Percentiles rank a stretch among this genome's conserved stretches.
phyloP scores from a whole-genome alignment of 139 green algal species.

The Chara braunii region DNA sequence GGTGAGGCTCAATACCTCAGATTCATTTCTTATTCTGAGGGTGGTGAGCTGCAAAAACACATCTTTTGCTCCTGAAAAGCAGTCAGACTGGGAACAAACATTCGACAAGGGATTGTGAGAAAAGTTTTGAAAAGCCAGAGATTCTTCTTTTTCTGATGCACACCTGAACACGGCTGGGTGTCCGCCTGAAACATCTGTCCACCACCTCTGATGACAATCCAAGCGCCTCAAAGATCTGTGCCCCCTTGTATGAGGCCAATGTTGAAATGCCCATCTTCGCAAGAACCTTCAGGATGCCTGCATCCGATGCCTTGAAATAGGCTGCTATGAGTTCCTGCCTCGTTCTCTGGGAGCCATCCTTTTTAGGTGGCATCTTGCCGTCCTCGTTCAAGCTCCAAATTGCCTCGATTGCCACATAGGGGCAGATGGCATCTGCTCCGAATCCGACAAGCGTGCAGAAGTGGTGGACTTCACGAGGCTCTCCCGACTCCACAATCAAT shows the following conservation, averaged over 20 bases:
- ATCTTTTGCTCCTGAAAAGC: too few species aligned
- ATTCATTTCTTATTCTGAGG: too few species aligned
- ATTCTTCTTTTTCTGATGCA: too few species aligned
- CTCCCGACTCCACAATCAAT: slow-evolving; percentile 72
- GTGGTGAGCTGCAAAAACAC: too few species aligned
- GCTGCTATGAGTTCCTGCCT: slow-evolving; percentile 53
- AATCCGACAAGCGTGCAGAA: slow-evolving; percentile 88
- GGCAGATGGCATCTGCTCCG: slow-evolving; percentile 84
- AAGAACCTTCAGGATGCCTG: slow-evolving; percentile 60
- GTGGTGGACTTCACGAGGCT: slow-evolving; percentile 78
- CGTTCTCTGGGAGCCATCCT: slow-evolving; percentile 24
- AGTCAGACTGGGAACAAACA: too few species aligned
- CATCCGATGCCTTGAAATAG: slow-evolving; percentile 82
- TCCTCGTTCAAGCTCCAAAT: slow-evolving; percentile 31
- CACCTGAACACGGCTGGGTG: slow-evolving; percentile 66
- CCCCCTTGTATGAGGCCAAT: slow-evolving; percentile 90
- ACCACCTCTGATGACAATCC: slow-evolving; percentile 75
- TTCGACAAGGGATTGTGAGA: too few species aligned
- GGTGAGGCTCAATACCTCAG: too few species aligned
- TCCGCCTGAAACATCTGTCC: slow-evolving; percentile 76
- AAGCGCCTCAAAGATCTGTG: slow-evolving; percentile 92
- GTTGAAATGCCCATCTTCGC: slow-evolving; percentile 96
- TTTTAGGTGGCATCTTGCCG: slow-evolving; percentile 33
- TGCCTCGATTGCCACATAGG: slow-evolving; percentile 85
- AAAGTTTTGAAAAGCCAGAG: too few species aligned